Conservation (phyloP, 768 basidiomycete genomes). For the Gymnopilus junonius region DNA sequence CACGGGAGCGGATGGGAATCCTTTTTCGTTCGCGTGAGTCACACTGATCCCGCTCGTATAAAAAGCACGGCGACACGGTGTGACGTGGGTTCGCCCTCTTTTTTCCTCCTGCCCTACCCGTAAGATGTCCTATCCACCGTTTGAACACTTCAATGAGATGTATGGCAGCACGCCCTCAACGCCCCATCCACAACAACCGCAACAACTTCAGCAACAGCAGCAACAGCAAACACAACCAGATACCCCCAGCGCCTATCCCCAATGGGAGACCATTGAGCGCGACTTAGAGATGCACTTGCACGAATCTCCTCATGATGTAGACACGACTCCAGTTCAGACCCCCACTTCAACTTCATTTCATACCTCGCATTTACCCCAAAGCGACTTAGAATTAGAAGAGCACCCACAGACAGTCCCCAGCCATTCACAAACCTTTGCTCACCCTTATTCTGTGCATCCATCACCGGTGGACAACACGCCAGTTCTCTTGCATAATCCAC, state of each 20-base stretch:
- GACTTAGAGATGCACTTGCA: constrained; percentile 40
- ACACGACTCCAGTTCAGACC: constrained; percentile 25
- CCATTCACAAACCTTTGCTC: background rate
- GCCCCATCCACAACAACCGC: background rate
- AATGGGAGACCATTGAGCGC: constrained; percentile 47
- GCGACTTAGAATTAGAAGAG: constrained; percentile 33
- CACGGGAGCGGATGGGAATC: constrained; percentile 15
- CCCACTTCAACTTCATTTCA: constrained; percentile 31
- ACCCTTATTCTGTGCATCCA: background rate
- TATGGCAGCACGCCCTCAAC: constrained; percentile 1
- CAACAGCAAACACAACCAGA: background rate
- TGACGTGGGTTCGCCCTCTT: background rate
- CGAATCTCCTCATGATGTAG: constrained; percentile 24
- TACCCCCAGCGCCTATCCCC: constrained; percentile 28
- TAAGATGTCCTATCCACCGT: constrained; percentile 25
- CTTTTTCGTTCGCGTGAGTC: constrained; percentile 23
- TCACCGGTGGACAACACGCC: constrained; percentile 32
- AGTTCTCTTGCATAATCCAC: constrained; percentile 33
- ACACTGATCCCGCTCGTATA: constrained; percentile 41
- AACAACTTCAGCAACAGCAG: constrained; percentile 3
- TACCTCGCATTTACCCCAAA: constrained; percentile 23
- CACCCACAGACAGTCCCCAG: constrained; percentile 33
- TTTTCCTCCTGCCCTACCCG: constrained; percentile 7
- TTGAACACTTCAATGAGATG: constrained; percentile 17
- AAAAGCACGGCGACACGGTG: constrained; percentile 18